Evolutionary conservation across 2,329 filamentous ascomycete genomes (phyloP).

Genomic region (Colletotrichum chrysophilum): DNA sequence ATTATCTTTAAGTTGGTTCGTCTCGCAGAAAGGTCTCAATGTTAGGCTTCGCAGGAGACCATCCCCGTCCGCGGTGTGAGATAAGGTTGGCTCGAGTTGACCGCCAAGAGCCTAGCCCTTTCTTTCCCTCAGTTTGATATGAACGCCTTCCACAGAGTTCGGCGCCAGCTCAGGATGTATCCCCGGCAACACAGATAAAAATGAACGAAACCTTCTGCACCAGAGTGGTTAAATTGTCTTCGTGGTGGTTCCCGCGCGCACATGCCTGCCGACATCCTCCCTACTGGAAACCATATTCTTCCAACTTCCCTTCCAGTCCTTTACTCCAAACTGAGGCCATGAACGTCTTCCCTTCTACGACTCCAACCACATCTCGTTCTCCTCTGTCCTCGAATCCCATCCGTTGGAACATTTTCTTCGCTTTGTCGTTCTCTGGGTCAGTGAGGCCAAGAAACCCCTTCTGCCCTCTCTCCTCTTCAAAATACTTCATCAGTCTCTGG

Average conservation of each 20-base stretch:
- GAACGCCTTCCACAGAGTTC: background rate
- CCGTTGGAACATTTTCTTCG: background rate
- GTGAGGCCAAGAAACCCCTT: background rate
- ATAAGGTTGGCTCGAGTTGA: background rate
- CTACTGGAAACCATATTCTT: background rate
- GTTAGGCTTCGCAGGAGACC: background rate
- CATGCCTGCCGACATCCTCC: background rate
- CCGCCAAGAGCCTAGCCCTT: background rate
- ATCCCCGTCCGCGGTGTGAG: background rate
- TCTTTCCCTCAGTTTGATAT: background rate
- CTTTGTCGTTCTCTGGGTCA: background rate
- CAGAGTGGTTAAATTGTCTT: background rate
- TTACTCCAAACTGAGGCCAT: background rate
- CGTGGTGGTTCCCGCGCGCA: background rate
- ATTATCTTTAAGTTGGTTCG: background rate
- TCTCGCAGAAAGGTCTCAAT: background rate
- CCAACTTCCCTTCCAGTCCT: background rate
- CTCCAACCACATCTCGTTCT: background rate
- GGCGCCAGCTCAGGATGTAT: background rate
- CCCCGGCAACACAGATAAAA: background rate
- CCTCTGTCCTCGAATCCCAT: background rate
- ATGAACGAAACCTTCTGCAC: background rate
- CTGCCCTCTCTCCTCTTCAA: background rate
- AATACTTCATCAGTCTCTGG: background rate
- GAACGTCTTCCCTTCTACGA: background rate